These are phyloP conservation scores for Grosmannia penicillata DNA, from an alignment of 2,329 filamentous ascomycete species.

Conservation along the genomic window DNA sequence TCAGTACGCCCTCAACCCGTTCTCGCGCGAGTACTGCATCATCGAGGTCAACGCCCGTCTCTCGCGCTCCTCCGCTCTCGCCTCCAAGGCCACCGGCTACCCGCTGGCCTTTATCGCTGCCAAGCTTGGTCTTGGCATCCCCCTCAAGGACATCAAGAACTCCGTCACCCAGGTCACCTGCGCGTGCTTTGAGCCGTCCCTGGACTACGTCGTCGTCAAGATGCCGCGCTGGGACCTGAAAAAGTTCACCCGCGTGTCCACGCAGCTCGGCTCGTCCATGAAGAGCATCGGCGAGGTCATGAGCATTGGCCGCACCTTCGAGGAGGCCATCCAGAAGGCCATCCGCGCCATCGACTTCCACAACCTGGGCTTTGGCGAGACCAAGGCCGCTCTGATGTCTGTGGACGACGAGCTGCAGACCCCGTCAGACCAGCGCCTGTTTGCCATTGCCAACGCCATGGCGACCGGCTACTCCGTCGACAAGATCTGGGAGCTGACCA, in stretches of 20 bases:
- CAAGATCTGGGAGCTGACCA: conserved; percentile 95
- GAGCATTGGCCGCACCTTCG: conserved; percentile 92
- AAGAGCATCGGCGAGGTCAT: conserved; percentile 99
- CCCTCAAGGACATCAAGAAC: conserved; percentile 92
- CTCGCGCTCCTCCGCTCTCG: conserved; percentile 85
- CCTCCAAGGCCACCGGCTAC: conserved; percentile 94
- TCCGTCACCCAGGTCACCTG: conserved; percentile 90
- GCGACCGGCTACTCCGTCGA: conserved; percentile 83
- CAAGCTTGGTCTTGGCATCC: conserved; percentile 88
- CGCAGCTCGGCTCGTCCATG: conserved; percentile 93
- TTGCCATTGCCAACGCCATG: conserved; percentile 97
- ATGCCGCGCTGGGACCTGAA: conserved; percentile 98
- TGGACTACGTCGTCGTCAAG: conserved; percentile 97
- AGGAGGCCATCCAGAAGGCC: conserved; percentile 96
- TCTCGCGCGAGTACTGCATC: conserved; percentile 93
- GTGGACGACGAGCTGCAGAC: conserved; percentile 95
- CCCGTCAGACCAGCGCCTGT: conserved; percentile 90
- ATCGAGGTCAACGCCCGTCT: conserved; percentile 97
- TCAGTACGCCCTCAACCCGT: conserved; percentile 92
- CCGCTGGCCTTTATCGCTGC: conserved; percentile 92
- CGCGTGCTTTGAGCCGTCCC: conserved; percentile 94
- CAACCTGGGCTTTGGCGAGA: conserved; percentile 90
- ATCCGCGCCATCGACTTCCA: conserved; percentile 91
- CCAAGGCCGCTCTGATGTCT: conserved; percentile 69
- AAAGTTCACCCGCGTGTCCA: conserved; percentile 96